These are phyloP conservation scores for Hylodesmum podocarpum DNA, from an alignment of 306 rosid genomes.

Conservation along the genomic window DNA sequence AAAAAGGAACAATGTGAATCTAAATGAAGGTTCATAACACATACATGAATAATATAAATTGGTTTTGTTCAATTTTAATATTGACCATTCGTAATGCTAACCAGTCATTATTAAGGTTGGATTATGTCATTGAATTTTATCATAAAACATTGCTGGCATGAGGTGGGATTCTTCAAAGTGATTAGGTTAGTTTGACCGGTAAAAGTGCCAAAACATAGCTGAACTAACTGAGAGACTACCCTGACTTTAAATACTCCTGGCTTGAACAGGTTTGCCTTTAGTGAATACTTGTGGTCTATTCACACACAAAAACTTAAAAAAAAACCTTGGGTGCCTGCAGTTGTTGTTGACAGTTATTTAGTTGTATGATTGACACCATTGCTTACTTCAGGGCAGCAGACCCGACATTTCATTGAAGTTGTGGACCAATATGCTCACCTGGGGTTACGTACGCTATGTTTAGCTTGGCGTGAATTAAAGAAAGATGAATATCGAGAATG, in stretches of 20 bases:
- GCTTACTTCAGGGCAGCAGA: conserved; percentile 80
- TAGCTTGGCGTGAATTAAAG: conserved; percentile 88
- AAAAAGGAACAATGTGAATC: too few species aligned
- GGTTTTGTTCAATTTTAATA: background rate
- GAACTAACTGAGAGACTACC: background rate
- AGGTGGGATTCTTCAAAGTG: conserved; percentile 6
- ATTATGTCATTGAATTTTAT: background rate
- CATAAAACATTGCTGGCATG: conserved; percentile 13
- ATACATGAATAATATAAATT: background rate
- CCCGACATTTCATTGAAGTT: conserved; percentile 80
- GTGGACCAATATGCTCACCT: conserved; percentile 93
- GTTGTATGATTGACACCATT: conserved; percentile 7
- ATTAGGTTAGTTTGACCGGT: conserved; percentile 11
- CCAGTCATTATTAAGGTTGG: background rate
- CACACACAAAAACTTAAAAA: too few species aligned
- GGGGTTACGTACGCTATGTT: conserved; percentile 88
- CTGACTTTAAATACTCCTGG: background rate
- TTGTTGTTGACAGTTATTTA: conserved; percentile 8
- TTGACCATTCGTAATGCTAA: background rate
- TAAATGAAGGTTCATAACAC: too few species aligned
- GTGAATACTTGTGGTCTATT: too few species aligned
- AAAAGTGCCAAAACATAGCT: background rate
- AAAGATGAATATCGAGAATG: conserved; percentile 87
- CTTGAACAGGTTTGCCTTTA: too few species aligned
- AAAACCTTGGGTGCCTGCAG: background rate